phyloP scores from a whole-genome alignment of 75 land plant species.

The Cupressus sempervirens region DNA sequence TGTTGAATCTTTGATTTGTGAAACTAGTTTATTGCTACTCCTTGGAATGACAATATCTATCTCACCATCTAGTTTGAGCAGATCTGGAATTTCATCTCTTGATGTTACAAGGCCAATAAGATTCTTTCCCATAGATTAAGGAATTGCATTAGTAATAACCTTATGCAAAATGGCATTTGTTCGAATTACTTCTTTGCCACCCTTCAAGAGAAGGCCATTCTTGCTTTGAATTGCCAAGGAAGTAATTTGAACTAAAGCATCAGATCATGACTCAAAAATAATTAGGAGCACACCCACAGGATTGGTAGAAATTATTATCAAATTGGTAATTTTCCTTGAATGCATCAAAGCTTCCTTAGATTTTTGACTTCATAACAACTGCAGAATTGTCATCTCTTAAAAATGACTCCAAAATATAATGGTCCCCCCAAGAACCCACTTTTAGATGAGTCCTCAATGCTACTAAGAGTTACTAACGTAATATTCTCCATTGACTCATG shows the following conservation, averaged over 20 bases:
- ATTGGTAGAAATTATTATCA: too few species aligned
- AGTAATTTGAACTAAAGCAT: conserved; percentile 98
- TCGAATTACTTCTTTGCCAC: conserved; percentile 90
- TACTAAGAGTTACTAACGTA: too few species aligned
- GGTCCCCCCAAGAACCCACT: too few species aligned
- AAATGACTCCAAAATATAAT: too few species aligned
- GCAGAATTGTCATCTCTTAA: too few species aligned
- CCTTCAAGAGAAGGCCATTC: conserved; percentile 92
- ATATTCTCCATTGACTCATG: too few species aligned
- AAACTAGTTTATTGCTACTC: conserved; percentile 91
- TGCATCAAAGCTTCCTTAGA: too few species aligned
- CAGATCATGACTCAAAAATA: conserved; percentile 95
- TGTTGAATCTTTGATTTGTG: conserved; percentile 85
- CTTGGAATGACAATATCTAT: conserved; percentile 98
- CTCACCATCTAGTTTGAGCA: conserved; percentile 96
- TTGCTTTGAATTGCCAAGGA: conserved; percentile 92
- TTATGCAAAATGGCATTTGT: conserved; percentile 92
- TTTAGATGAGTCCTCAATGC: too few species aligned
- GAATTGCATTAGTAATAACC: conserved; percentile 86
- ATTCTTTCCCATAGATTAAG: conserved; percentile 66
- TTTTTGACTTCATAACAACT: too few species aligned
- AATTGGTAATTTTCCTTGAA: too few species aligned
- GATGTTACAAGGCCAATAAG: conserved; percentile 96
- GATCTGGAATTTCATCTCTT: conserved; percentile 90
- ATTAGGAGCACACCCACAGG: conserved; percentile 93